These are phyloP conservation scores for Nicotiana obtusifolia DNA, from an alignment of 257 asterid species.

Conservation along the genomic window DNA sequence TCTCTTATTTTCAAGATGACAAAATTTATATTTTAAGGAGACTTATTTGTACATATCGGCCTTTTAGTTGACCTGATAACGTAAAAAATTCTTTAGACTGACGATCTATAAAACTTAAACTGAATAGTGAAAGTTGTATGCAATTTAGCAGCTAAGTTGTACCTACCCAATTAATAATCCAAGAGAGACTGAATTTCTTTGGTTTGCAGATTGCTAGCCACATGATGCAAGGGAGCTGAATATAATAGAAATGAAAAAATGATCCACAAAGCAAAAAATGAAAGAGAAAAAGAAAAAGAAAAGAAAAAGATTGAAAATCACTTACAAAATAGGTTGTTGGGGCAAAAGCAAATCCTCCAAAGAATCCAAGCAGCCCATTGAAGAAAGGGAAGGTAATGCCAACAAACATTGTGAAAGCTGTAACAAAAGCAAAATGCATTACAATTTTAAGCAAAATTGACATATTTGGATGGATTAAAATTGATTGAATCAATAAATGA, in stretches of 20 bases:
- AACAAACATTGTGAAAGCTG: slow-evolving; percentile 2
- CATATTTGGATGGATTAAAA: too few relatives aligned
- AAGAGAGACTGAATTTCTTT: slow-evolving; percentile 32
- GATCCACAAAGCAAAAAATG: too few relatives aligned
- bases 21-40: too few relatives aligned
- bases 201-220: slow-evolving; percentile 45
- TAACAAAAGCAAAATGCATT: neutral
- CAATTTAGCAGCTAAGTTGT: neutral
- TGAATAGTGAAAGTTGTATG: too few relatives aligned
- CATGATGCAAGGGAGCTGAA: slow-evolving; percentile 59
- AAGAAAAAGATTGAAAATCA: neutral
- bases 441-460: neutral
- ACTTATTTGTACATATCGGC: too few relatives aligned
- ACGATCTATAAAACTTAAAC: too few relatives aligned
- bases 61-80: too few relatives aligned
- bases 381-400: slow-evolving; percentile 6
- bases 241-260: too few relatives aligned
- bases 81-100: too few relatives aligned
- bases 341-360: slow-evolving; percentile 17
- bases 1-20: too few relatives aligned
- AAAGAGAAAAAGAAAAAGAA: too few relatives aligned
- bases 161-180: slow-evolving; percentile 50
- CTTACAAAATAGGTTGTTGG: slow-evolving; percentile 12
- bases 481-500: neutral
- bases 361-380: slow-evolving; percentile 10